Evolutionary conservation across 2,329 filamentous ascomycete genomes (phyloP).

Genomic region (Colletotrichum sp.): DNA sequence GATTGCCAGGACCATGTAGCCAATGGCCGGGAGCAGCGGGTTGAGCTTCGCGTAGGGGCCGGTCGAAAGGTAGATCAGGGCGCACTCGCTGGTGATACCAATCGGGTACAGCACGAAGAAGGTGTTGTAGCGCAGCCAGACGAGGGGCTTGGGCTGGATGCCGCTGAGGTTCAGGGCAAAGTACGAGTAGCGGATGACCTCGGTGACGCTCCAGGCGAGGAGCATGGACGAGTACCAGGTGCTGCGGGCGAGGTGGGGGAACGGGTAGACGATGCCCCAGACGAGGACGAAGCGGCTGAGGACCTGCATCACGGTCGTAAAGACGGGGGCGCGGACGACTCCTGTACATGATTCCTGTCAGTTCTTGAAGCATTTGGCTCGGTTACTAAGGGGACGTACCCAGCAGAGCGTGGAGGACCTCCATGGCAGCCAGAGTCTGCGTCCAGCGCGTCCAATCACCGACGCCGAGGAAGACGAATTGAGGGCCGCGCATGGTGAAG

Average conservation of each 20-base stretch:
- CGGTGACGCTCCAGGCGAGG: conserved; percentile 85
- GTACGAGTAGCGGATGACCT: conserved; percentile 92
- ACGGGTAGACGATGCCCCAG: conserved; percentile 80
- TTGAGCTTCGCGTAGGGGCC: conserved; percentile 57
- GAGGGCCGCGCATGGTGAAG: conserved; percentile 59
- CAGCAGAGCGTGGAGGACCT: conserved; percentile 80
- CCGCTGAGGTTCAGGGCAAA: conserved; percentile 78
- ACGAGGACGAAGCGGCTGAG: conserved; percentile 86
- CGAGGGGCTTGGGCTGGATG: conserved; percentile 67
- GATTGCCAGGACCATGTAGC: conserved; percentile 70
- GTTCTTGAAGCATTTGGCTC: neutral
- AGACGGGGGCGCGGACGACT: conserved; percentile 82
- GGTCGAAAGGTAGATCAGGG: conserved; percentile 75
- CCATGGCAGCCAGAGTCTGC: conserved; percentile 83
- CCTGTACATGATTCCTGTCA: conserved; percentile 51
- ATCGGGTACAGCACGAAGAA: conserved; percentile 94
- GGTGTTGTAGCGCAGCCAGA: conserved; percentile 88
- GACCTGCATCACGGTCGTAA: conserved; percentile 91
- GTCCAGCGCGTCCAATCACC: conserved; percentile 77
- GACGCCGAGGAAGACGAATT: conserved; percentile 63
- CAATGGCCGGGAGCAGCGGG: conserved; percentile 58
- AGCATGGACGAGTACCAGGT: conserved; percentile 79
- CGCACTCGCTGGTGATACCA: conserved; percentile 87
- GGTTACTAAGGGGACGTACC: conserved; percentile 62
- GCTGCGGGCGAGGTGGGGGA: conserved; percentile 68